phyloP scores from a whole-genome alignment of 2,329 filamentous ascomycete genomes.

The Amauroascus verrucosus region DNA sequence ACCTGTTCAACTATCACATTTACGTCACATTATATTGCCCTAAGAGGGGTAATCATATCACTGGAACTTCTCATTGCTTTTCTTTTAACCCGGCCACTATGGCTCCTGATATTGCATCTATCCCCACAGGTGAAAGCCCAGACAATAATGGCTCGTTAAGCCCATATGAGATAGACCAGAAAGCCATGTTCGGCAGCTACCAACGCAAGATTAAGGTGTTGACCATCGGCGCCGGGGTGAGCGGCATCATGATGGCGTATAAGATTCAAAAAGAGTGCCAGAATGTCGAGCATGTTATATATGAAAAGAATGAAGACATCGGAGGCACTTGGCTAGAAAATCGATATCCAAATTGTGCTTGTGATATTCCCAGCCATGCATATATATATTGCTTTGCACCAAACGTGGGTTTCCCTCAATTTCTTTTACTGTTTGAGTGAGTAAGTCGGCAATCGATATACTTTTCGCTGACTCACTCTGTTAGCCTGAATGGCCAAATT shows the following conservation, averaged over 20 bases:
- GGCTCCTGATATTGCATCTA: slow-evolving; percentile 4
- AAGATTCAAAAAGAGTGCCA: slow-evolving; percentile 30
- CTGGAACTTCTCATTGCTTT: neutral
- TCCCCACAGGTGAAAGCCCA: neutral
- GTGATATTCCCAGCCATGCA: slow-evolving; percentile 39
- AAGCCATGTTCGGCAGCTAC: slow-evolving; percentile 24
- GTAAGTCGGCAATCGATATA: neutral
- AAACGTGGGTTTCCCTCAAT: slow-evolving; percentile 20
- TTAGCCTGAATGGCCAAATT: slow-evolving; percentile 40
- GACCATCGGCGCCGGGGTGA: slow-evolving; percentile 33
- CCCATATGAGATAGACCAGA: slow-evolving; percentile 14
- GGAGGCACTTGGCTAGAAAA: slow-evolving; percentile 32
- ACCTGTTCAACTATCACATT: neutral
- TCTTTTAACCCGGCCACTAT: neutral
- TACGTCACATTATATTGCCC: neutral
- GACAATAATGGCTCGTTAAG: neutral
- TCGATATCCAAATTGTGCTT: slow-evolving; percentile 33
- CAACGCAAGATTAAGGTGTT: slow-evolving; percentile 37
- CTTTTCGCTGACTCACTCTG: neutral
- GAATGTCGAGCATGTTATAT: slow-evolving; percentile 28
- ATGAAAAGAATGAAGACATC: slow-evolving; percentile 29
- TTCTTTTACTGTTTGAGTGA: neutral
- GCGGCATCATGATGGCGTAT: slow-evolving; percentile 32
- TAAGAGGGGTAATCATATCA: neutral
- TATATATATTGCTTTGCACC: slow-evolving; percentile 39